Evolutionary conservation across 1,284 basidiomycete species (phyloP).

Genomic region (Inonotus obliquus): DNA sequence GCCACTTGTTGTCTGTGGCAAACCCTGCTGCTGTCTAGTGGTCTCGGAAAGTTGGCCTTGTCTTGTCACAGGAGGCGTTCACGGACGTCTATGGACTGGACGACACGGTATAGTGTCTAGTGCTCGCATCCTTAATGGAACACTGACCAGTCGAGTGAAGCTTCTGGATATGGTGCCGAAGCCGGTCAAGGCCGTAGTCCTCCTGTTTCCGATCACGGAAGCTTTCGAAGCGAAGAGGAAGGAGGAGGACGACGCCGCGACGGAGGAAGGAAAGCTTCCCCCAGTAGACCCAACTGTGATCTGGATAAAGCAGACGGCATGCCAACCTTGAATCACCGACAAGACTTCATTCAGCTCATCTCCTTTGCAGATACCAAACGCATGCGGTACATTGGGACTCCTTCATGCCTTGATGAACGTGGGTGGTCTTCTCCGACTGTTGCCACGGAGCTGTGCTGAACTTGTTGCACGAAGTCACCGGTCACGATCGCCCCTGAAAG

Average conservation of each 20-base stretch:
- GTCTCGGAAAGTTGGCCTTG: constrained; percentile 71
- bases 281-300: constrained; percentile 57
- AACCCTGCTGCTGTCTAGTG: constrained; percentile 46
- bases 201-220: constrained; percentile 74
- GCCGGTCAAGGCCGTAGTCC: constrained; percentile 75
- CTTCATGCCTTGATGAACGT: constrained; percentile 79
- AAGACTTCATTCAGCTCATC: neutral
- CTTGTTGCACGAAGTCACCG: constrained; percentile 42
- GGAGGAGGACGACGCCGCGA: constrained; percentile 54
- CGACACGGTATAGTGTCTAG: constrained; percentile 42
- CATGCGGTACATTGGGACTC: constrained; percentile 86
- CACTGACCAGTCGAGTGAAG: constrained; percentile 30
- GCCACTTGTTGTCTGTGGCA: neutral
- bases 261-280: constrained; percentile 45
- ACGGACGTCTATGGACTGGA: constrained; percentile 83
- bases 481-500: constrained; percentile 51
- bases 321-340: constrained; percentile 16
- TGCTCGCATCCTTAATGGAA: neutral
- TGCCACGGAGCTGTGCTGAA: neutral
- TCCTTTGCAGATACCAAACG: constrained; percentile 68
- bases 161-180: constrained; percentile 63
- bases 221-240: constrained; percentile 45
- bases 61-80: constrained; percentile 55
- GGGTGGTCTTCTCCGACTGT: constrained; percentile 25
- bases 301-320: constrained; percentile 77